phyloP scores from a whole-genome alignment of 2,329 filamentous ascomycete genomes.

The Calcarisporium arbuscula region DNA sequence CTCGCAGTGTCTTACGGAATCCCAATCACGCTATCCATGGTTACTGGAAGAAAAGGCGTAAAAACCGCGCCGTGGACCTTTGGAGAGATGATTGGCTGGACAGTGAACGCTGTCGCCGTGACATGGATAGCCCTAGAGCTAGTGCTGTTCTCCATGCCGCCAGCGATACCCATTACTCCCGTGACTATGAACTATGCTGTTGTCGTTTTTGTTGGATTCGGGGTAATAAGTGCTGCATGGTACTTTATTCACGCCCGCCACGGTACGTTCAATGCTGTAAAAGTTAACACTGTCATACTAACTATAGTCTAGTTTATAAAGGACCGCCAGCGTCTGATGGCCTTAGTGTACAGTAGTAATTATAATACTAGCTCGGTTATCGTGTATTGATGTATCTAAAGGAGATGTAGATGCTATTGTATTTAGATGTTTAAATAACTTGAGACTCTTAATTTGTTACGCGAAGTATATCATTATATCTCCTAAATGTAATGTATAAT shows the following conservation, averaged over 20 bases:
- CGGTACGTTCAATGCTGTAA: slow-evolving; percentile 28
- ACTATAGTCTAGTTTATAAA: slow-evolving; percentile 14
- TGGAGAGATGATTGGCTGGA: slow-evolving; percentile 29
- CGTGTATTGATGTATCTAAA: too few species aligned
- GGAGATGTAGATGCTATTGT: too few species aligned
- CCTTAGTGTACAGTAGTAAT: slow-evolving; percentile 1
- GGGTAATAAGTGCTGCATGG: slow-evolving; percentile 37
- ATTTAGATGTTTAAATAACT: too few species aligned
- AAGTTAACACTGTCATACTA: slow-evolving; percentile 1
- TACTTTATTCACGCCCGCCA: slow-evolving; percentile 45
- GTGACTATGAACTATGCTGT: slow-evolving; percentile 50
- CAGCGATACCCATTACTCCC: slow-evolving; percentile 37
- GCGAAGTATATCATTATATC: too few species aligned
- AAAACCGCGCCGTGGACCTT: slow-evolving; percentile 40
- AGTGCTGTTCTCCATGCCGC: slow-evolving; percentile 49
- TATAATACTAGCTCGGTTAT: too few species aligned
- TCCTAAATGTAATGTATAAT: too few species aligned
- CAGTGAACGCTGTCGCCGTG: slow-evolving; percentile 39
- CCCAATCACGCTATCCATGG: slow-evolving; percentile 45
- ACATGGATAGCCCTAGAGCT: slow-evolving; percentile 46
- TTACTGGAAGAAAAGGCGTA: slow-evolving; percentile 39
- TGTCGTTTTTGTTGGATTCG: slow-evolving; percentile 45
- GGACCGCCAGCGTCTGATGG: slow-evolving; percentile 21
- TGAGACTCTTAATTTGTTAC: too few species aligned
- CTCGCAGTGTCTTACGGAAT: slow-evolving; percentile 50